These are phyloP conservation scores for Entophlyctis helioformis DNA, from an alignment of 192 early-diverging fungal genomes.

Conservation along the genomic window DNA sequence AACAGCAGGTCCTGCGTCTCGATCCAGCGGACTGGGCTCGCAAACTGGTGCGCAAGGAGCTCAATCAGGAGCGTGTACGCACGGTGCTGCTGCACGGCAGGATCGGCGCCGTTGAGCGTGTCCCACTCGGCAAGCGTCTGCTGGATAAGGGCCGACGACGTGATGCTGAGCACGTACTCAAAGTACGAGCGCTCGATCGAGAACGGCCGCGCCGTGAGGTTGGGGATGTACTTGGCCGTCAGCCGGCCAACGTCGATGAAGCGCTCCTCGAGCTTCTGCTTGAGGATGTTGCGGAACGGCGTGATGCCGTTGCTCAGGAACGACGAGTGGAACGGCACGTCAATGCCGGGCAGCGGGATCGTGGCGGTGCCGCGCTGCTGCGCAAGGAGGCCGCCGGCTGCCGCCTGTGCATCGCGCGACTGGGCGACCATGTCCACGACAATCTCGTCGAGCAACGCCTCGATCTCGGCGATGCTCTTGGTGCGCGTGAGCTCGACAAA, in stretches of 20 bases:
- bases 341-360: slow-evolving; percentile 81
- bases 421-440: slow-evolving; percentile 56
- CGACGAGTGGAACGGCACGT: slow-evolving; percentile 95
- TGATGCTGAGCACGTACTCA: slow-evolving; percentile 53
- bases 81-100: slow-evolving; percentile 76
- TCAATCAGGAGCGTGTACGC: slow-evolving; percentile 79
- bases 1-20: slow-evolving; percentile 82
- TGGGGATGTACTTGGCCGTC: slow-evolving; percentile 84
- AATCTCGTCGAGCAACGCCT: slow-evolving; percentile 68
- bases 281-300: slow-evolving; percentile 81
- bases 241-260: slow-evolving; percentile 74
- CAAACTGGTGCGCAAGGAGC: slow-evolving; percentile 86
- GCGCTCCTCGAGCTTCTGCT: slow-evolving; percentile 71
- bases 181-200: slow-evolving; percentile 65
- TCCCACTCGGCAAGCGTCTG: slow-evolving; percentile 73
- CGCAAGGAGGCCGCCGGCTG: slow-evolving; percentile 46
- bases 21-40: slow-evolving; percentile 89
- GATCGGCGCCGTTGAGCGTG: slow-evolving; percentile 50
- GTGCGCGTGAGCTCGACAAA: slow-evolving; percentile 71
- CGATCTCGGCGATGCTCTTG: slow-evolving; percentile 74
- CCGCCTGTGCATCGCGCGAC: slow-evolving; percentile 50
- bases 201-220: slow-evolving; percentile 86
- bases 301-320: slow-evolving; percentile 85
- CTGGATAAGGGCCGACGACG: slow-evolving; percentile 61
- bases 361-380: slow-evolving; percentile 84